phyloP scores from a whole-genome alignment of 129 eudicot genomes.

The Artemisia annua region DNA sequence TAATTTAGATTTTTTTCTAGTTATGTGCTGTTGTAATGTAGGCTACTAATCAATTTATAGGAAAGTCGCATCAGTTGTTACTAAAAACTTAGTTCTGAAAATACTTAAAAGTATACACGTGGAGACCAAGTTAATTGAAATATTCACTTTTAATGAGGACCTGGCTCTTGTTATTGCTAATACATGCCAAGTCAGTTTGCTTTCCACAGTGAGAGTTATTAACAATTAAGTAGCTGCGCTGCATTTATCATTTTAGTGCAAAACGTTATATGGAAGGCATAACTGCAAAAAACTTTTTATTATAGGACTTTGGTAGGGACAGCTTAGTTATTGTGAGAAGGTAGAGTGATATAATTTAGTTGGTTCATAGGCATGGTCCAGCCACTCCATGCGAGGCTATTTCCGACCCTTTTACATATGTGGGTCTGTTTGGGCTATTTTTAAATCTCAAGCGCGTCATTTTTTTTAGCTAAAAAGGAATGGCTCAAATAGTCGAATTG shows the following conservation, averaged over 20 bases:
- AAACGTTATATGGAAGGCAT: no score
- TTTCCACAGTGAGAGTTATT: not conserved
- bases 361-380: not conserved
- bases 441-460: no score
- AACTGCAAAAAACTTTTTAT: no score
- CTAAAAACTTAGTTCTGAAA: not conserved
- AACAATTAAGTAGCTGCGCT: not conserved
- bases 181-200: not conserved
- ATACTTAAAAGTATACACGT: not conserved
- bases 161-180: not conserved
- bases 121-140: not conserved
- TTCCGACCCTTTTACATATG: no score
- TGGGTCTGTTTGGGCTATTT: no score
- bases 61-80: not conserved
- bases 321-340: not conserved
- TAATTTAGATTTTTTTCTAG: conserved; percentile 7
- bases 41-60: not conserved
- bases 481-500: not conserved
- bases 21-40: not conserved
- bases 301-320: not conserved
- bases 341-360: not conserved
- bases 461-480: not conserved
- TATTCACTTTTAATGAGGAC: not conserved
- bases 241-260: not conserved
- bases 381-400: not conserved